These are phyloP conservation scores for Mucor plumbeus DNA, from an alignment of 371 early-diverging fungal species.

Conservation along the genomic window DNA sequence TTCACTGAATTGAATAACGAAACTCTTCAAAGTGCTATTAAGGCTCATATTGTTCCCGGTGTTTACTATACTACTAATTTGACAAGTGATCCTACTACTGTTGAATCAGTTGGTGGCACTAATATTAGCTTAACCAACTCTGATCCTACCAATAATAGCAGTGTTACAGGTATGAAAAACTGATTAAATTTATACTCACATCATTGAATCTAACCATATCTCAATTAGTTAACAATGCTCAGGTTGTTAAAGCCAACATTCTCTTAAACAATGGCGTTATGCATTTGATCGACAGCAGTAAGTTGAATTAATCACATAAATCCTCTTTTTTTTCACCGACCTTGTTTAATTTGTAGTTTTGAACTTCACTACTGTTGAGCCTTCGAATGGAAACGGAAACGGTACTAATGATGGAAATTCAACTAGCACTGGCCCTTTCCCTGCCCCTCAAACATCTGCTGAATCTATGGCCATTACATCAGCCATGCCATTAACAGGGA, in stretches of 20 bases:
- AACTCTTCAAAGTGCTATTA: constrained; percentile 25
- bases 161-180: constrained; percentile 11
- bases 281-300: constrained; percentile 44
- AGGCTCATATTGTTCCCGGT: constrained; percentile 46
- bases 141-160: background rate
- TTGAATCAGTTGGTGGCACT: constrained; percentile 10
- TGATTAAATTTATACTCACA: background rate
- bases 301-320: background rate
- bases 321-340: background rate
- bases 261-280: constrained; percentile 52
- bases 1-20: constrained; percentile 8
- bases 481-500: constrained; percentile 1
- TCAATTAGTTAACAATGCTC: constrained; percentile 27
- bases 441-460: constrained; percentile 2
- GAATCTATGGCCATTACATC: background rate
- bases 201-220: background rate
- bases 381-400: background rate
- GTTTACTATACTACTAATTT: constrained; percentile 47
- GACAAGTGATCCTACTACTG: constrained; percentile 23
- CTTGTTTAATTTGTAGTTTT: background rate
- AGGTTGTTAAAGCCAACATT: constrained; percentile 41
- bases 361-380: background rate
- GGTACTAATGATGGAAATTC: background rate
- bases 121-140: constrained; percentile 12
- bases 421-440: background rate